Evolutionary conservation across 2,329 filamentous ascomycete genomes (phyloP), one percentile per base, ranked within the genome.

Genomic region (Coleophoma cylindrospora): DNA sequence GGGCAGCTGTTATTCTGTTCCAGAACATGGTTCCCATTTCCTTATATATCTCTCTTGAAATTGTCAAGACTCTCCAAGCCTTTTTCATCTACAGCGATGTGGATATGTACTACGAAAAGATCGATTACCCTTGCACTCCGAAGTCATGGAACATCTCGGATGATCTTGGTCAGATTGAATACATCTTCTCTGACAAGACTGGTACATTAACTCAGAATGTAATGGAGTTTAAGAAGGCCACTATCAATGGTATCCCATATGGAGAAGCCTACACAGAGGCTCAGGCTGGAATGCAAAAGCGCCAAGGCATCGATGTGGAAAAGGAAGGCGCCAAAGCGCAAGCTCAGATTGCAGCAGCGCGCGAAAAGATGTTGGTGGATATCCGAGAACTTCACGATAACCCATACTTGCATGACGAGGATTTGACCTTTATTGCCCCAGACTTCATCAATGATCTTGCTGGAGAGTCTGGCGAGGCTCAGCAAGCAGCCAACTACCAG

Each of bases 61-160:
- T 99, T 51, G 89, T 99, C 50, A 87, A 92, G 56, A 94, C 91
- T 0, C 77, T 89, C 11, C 94, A 99, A 70, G 94, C 92, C 4
- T 83, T 95, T 64, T 99, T 99, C 75, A 99, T 99, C 64, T 96
- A 95, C 74, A 96, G 86, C 71, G 94, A 99, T 64, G 80, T 89
- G 4, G 83, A 86, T 64, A 99, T 99, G 95, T 99, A 97, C 70
- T 96, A 99, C 72, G 94, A 94, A 50, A 84, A 83, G 62, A 83
- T 96, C 57, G 91, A 96, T 63, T 91, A 96, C 64, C 91, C 92
- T 2, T 99, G 95, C 65, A 90, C 95, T 11, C 94, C 95, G 5
- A 97, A 97, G 65, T 91, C 91, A 0, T 99, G 94, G 94, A 99
- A 97, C 66, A 97, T 99, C 46, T 97, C 92, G 1, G 94, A 99